Base-by-base conservation (phyloP, 257 asterid genomes). In the Jacaranda copaia region DNA sequence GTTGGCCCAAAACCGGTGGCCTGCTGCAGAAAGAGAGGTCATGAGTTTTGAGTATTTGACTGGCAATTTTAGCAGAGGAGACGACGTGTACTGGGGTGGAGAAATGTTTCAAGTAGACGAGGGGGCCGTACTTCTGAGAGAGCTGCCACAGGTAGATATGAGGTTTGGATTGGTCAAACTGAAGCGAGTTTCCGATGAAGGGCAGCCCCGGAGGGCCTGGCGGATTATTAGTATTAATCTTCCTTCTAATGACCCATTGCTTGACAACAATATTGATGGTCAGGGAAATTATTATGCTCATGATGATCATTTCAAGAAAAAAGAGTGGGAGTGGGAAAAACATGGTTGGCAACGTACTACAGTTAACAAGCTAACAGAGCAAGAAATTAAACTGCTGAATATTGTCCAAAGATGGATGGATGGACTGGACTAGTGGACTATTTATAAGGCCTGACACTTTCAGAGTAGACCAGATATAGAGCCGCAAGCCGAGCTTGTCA, bases 181-280 rank as follows among this genome's bases (percentile, higher is more conserved):
- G 85, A 3, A 68, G 72, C 59, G 81, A 16, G 79, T 81, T 84
- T 3, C 88, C 88, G 10, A 84, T 15, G 35, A 81, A 19, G 2
- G 88, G 85, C 8, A 84, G 64, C 9, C 79, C 78, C 8, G 18
- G 55, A 53, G 82, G 82, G 42, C 82, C 82, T 66, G 79, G 77
- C 12, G 82, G 82, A 19, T 74, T 16, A 15, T 60, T 73, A 15
- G 2, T 61, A 14, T 15, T 18, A 3, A 32, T 18, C n/a, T 59
- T 20, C 5, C 18, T n/a, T 6, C n/a, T 52, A 3, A 4, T 52
- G 18, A 52, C 18, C 8, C 7, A 1, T 42, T 42, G 46, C 8
- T 42, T 5, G 45, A 4, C 7, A 40, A 40, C 7, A 8, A 40
- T 40, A 8, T 4, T 3, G 46, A 42, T 1, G 46, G 46, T 42